phyloP scores from a whole-genome alignment of 2,329 filamentous ascomycete genomes.

The Diaporthe eres region DNA sequence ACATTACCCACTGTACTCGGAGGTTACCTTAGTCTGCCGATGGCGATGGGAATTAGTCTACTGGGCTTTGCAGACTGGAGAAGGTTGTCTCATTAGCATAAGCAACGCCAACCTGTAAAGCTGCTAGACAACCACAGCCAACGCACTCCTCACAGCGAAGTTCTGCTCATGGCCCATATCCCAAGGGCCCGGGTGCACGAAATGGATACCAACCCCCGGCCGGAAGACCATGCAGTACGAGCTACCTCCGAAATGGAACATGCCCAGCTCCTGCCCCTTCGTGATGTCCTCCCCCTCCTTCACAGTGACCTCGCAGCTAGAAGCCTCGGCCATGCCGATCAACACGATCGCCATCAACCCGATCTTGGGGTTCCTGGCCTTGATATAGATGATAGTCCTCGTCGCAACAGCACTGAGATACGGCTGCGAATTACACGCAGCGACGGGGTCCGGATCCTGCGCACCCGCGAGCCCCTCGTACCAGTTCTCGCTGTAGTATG shows the following conservation, averaged over 20 bases:
- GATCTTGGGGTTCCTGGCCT: constrained; percentile 7
- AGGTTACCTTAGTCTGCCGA: too few relatives aligned
- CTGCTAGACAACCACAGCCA: not conserved
- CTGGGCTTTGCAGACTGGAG: too few relatives aligned
- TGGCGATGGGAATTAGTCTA: too few relatives aligned
- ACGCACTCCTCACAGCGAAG: not conserved
- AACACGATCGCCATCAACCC: not conserved
- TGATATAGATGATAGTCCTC: constrained; percentile 12
- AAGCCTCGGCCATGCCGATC: constrained; percentile 12
- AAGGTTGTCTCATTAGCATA: not conserved
- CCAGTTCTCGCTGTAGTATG: constrained; percentile 71
- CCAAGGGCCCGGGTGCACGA: not conserved
- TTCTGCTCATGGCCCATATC: not conserved
- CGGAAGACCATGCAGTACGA: constrained; percentile 3
- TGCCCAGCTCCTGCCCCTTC: constrained; percentile 4
- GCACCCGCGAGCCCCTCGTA: constrained; percentile 54
- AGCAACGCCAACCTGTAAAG: not conserved
- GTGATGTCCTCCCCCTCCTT: not conserved
- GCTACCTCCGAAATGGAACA: constrained; percentile 25
- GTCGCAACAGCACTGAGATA: constrained; percentile 27
- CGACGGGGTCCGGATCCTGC: constrained; percentile 44
- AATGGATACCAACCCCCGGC: not conserved
- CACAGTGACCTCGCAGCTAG: constrained; percentile 12
- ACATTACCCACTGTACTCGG: too few relatives aligned
- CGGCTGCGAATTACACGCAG: constrained; percentile 7